Evolutionary conservation across 2,329 filamentous ascomycete genomes (phyloP), one percentile per base, ranked within the genome.

Genomic region (Teratosphaeria gauchensis): DNA sequence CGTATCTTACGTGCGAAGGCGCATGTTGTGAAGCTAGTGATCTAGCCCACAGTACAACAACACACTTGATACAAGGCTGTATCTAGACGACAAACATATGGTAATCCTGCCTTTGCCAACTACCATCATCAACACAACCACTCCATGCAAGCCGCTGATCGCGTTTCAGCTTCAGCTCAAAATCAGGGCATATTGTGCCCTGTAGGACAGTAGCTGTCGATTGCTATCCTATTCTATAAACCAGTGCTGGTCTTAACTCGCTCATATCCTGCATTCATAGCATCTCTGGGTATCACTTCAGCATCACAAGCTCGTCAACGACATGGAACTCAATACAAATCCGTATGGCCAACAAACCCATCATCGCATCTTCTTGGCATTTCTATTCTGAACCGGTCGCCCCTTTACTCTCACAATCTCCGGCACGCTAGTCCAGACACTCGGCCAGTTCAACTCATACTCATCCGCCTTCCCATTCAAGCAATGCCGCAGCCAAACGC

Each of bases 401-500:
- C 64, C 19, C 21, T 54, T 54, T 21, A 14, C 30, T 28, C 21
- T 71, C 14, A 82, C 72, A 16, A 86, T 74, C 55, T 80, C 75
- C 4, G 84, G 83, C 61, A 84, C 66, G 11, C 72, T 82, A 6
- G 77, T 80, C 65, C 84, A 78, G 14, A 83, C 64, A 28, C 80
- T 82, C 1, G 85, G 82, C 89, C 90, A 95, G 56, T 81, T 68
- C 58, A 94, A 75, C 65, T 81, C 78, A 68, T 85, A 94, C 68
- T 91, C 83, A 51, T 88, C 82, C 67, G 90, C 87, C 53, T 80
- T 80, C 3, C 84, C 83, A 62, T 91, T 89, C 55, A 94, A 76
- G 66, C 88, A 90, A 62, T 87, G 85, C 48, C 89, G 83, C 19
- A 94, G 79, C 86, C 89, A 92, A 30, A 92, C 84, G 14, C 89